Conservation (phyloP, 2,329 filamentous ascomycete species). For the Trichothecium roseum region DNA sequence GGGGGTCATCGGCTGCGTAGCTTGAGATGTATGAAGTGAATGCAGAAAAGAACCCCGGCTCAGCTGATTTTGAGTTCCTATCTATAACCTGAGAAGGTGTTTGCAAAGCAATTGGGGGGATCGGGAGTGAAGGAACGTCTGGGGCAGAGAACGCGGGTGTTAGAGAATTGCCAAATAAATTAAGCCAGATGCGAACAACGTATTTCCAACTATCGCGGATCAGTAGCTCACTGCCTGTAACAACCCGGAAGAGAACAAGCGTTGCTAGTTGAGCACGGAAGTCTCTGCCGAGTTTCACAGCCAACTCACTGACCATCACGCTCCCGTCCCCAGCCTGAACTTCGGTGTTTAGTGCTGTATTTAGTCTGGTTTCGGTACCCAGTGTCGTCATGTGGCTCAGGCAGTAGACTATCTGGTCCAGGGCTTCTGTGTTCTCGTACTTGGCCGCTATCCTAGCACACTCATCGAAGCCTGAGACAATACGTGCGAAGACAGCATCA, state of each 20-base stretch:
- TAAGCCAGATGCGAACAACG: slow-evolving; percentile 85
- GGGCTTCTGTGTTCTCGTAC: slow-evolving; percentile 71
- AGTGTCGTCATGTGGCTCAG: slow-evolving; percentile 85
- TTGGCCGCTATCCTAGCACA: slow-evolving; percentile 86
- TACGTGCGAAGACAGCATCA: slow-evolving; percentile 85
- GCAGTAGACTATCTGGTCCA: slow-evolving; percentile 88
- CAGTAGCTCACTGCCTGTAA: slow-evolving; percentile 72
- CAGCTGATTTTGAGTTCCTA: slow-evolving; percentile 64
- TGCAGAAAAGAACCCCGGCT: slow-evolving; percentile 83
- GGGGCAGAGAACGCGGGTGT: slow-evolving; percentile 68
- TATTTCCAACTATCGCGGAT: slow-evolving; percentile 70
- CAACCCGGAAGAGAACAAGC: slow-evolving; percentile 86
- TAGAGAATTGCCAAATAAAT: slow-evolving; percentile 91
- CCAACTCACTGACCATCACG: slow-evolving; percentile 97
- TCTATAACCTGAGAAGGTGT: slow-evolving; percentile 89
- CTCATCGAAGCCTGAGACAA: slow-evolving; percentile 92
- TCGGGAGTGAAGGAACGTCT: slow-evolving; percentile 53
- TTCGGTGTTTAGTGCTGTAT: slow-evolving; percentile 86
- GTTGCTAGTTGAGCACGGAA: slow-evolving; percentile 90
- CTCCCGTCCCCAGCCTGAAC: slow-evolving; percentile 85
- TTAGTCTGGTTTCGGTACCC: slow-evolving; percentile 63
- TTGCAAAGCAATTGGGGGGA: slow-evolving; percentile 79
- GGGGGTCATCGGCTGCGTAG: slow-evolving; percentile 94
- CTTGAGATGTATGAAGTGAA: slow-evolving; percentile 97
- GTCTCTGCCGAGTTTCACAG: slow-evolving; percentile 89